Percentiles rank a stretch among this genome's conserved stretches.
Evolutionary conservation across 2,329 filamentous ascomycete species (phyloP).

Genomic region (Phoma sp.): DNA sequence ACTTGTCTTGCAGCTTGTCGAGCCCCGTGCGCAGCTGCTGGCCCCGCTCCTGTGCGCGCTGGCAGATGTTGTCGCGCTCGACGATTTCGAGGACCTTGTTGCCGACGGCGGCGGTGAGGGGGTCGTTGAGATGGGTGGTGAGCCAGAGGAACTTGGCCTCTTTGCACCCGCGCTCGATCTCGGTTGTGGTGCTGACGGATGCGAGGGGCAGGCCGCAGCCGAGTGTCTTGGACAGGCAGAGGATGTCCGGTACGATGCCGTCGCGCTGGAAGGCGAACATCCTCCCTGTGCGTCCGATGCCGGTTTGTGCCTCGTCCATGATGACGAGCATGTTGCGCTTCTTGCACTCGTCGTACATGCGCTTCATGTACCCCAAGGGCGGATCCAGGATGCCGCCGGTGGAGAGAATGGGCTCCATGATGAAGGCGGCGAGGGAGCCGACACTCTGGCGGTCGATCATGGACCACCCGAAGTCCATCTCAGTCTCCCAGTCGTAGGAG

Average conservation of each 20-base stretch:
- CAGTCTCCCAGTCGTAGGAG: conserved; percentile 69
- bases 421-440: conserved; percentile 68
- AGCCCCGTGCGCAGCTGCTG: conserved; percentile 29
- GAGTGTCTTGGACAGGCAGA: conserved; percentile 38
- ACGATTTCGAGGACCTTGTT: conserved; percentile 42
- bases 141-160: conserved; percentile 35
- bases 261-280: conserved; percentile 59
- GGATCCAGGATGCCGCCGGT: conserved; percentile 67
- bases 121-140: conserved; percentile 42
- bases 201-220: conserved; percentile 38
- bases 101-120: conserved; percentile 36
- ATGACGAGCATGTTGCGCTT: conserved; percentile 45
- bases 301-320: conserved; percentile 49
- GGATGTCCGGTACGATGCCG: conserved; percentile 52
- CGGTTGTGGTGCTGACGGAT: conserved; percentile 32
- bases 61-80: conserved; percentile 31
- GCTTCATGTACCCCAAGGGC: conserved; percentile 64
- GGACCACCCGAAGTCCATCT: conserved; percentile 67
- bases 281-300: conserved; percentile 43
- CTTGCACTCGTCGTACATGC: conserved; percentile 55
- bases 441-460: conserved; percentile 66
- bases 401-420: conserved; percentile 66
- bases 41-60: conserved; percentile 22
- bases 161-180: conserved; percentile 25
- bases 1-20: conserved; percentile 24